phyloP scores from a whole-genome alignment of 1,139 yeast genomes.

The Sugiyamaella castrensis region DNA sequence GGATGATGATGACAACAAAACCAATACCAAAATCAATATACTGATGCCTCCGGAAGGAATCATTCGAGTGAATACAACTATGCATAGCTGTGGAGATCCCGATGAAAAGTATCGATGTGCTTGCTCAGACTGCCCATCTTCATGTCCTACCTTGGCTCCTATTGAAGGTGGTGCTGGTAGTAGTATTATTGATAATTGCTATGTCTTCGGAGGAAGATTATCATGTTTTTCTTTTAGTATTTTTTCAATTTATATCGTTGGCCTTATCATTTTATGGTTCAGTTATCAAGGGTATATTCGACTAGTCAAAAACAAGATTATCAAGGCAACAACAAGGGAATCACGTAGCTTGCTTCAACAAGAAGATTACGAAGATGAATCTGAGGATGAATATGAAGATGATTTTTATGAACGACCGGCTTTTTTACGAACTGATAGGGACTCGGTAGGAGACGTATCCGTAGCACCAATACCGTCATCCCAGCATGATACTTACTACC shows the following conservation, averaged over 20 bases:
- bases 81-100: constrained; percentile 58
- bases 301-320: constrained; percentile 1
- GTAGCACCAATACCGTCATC: not conserved
- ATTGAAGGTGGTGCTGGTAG: constrained; percentile 29
- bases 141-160: constrained; percentile 66
- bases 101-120: constrained; percentile 67
- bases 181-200: not conserved
- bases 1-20: constrained; percentile 31
- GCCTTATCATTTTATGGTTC: not conserved
- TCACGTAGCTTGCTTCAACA: constrained; percentile 20
- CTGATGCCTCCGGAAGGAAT: constrained; percentile 23
- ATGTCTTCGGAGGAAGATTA: constrained; percentile 6
- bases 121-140: constrained; percentile 79
- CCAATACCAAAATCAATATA: constrained; percentile 11
- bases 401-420: constrained; percentile 28
- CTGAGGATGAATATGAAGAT: constrained; percentile 30
- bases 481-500: not conserved
- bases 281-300: constrained; percentile 3
- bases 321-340: constrained; percentile 2
- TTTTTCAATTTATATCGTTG: constrained; percentile 47
- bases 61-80: constrained; percentile 36
- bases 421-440: constrained; percentile 15
- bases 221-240: constrained; percentile 65
- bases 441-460: not conserved
- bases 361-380: constrained; percentile 25